Base-by-base conservation (phyloP, 805 yeast species). In the Yamadazyma sp. region DNA sequence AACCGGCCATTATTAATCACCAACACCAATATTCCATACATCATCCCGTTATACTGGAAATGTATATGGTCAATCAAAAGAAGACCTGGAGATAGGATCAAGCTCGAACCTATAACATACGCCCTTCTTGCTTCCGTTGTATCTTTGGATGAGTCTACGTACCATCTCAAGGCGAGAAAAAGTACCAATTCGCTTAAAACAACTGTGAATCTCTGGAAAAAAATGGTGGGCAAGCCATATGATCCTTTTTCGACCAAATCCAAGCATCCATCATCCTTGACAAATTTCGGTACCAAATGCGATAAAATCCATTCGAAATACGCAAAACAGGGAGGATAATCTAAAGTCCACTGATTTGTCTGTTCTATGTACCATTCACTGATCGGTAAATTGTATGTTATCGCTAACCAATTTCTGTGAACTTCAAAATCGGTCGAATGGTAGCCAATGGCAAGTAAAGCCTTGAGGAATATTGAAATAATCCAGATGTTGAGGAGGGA, bases 241-340 rank as follows among this genome's bases (percentile, higher is more conserved):
- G 60, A 46, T 7, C 95, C 95, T 26, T 68, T 71, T 24, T 66
- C 74, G 0, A 78, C 79, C 28, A 90, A 71, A 35, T 76, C 83
- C 28, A 90, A 67, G 53, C 95, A 83, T 0, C 96, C 96, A 59
- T 90, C 96, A 0, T 68, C 57, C 5, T 59, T 64, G 1, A 85
- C 95, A 0, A 54, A 19, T 2, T 49, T 34, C 0, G 96, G 95
- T 1, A 84, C 91, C 38, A 85, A 71, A 35, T 71, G 81, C 0
- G 95, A 71, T 32, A 93, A 57, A 3, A 72, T 14, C 85, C 89
- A 88, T 59, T 93, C 99, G 50, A 93, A 91, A 60, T 88, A 90
- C 0, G 99, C 99, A 61, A 93, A 93, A 52, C 89, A 86, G 0
- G 99, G 99, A 8, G 99, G 99, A 62, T 91, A 93, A 59, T 93